Conservation (phyloP, 2,329 filamentous ascomycete species). For the Ophiostoma ulmi region DNA sequence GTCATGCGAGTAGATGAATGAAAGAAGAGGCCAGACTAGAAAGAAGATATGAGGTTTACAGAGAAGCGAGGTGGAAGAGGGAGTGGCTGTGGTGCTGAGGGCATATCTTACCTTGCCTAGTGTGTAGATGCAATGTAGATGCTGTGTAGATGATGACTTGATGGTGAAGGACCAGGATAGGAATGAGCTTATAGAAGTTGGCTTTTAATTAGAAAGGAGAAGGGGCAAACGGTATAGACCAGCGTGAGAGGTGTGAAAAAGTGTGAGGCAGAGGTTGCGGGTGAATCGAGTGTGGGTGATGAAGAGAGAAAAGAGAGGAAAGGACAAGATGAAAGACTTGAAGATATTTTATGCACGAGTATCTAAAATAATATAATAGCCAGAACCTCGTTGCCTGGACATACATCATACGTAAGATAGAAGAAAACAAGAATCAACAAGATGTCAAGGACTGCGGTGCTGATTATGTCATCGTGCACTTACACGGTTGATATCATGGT, state of each 20-base stretch:
- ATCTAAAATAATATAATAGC: background rate
- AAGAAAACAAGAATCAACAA: background rate
- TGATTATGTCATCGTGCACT: constrained; percentile 7
- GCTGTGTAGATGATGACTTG: background rate
- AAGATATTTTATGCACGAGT: background rate
- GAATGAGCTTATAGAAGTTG: background rate
- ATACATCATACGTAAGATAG: background rate
- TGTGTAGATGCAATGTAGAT: background rate
- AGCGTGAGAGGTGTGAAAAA: background rate
- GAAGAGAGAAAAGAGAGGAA: background rate
- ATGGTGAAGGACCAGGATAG: background rate
- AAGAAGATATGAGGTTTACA: background rate
- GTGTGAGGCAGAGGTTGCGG: background rate
- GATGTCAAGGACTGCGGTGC: background rate
- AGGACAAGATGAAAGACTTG: background rate
- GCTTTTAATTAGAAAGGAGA: background rate
- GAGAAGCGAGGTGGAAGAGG: background rate
- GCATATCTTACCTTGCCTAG: background rate
- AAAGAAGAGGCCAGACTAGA: background rate
- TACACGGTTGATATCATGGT: background rate
- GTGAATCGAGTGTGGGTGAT: background rate
- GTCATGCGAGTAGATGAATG: background rate
- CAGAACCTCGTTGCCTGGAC: constrained; percentile 1
- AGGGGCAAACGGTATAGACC: background rate
- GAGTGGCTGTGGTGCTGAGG: background rate